Percentiles rank a stretch among this genome's conserved stretches.
phyloP scores from a whole-genome alignment of 306 rosid species.

The Quercus rubra region DNA sequence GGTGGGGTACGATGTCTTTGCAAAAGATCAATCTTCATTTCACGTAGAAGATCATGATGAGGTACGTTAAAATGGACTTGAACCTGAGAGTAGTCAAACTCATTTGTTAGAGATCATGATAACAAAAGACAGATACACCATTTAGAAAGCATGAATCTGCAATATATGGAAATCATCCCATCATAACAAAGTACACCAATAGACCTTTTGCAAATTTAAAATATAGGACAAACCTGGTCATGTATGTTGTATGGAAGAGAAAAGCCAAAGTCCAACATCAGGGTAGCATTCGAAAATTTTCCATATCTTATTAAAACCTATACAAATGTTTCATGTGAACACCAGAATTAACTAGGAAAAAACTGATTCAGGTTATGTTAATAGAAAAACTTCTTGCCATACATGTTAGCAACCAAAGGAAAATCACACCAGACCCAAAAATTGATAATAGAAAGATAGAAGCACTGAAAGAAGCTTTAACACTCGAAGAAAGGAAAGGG shows the following conservation, averaged over 20 bases:
- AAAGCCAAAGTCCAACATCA: constrained; percentile 84
- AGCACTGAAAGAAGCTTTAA: background rate
- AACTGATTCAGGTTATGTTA: background rate
- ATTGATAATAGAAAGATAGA: background rate
- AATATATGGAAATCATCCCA: background rate
- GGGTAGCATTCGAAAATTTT: constrained; percentile 71
- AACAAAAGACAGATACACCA: background rate
- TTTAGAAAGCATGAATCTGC: background rate
- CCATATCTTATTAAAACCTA: constrained; percentile 86
- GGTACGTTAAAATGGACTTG: constrained; percentile 48
- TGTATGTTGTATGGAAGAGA: constrained; percentile 63
- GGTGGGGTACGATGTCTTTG: constrained; percentile 40
- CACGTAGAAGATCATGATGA: constrained; percentile 45
- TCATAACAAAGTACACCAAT: background rate
- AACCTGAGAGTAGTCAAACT: constrained; percentile 45
- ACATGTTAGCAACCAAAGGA: background rate
- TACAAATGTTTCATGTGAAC: constrained; percentile 9
- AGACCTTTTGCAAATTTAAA: constrained; percentile 8
- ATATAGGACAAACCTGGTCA: constrained; percentile 57
- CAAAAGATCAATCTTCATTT: constrained; percentile 58
- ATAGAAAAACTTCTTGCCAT: background rate
- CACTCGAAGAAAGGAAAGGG: background rate
- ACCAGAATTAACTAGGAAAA: background rate
- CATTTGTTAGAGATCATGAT: constrained; percentile 14
- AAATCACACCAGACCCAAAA: background rate